phyloP scores from a whole-genome alignment of 1,139 yeast species.

The Scheffersomyces segobiensis region DNA sequence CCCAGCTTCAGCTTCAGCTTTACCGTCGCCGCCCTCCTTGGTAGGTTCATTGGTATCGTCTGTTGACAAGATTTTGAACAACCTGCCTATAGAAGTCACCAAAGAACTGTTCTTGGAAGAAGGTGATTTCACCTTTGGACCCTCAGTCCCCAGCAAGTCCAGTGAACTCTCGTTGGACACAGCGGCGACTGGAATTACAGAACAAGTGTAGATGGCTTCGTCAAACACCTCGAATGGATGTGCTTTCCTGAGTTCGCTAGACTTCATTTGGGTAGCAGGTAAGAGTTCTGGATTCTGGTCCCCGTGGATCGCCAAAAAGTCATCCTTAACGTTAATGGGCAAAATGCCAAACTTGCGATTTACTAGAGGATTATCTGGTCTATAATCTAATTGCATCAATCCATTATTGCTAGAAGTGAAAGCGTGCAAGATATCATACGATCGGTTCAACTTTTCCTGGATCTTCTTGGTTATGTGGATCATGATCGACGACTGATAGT shows the following conservation, averaged over 20 bases:
- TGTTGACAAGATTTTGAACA: conserved; percentile 36
- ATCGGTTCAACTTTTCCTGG: conserved; percentile 27
- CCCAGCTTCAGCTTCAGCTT: background rate
- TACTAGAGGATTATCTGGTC: conserved; percentile 53
- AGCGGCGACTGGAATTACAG: conserved; percentile 23
- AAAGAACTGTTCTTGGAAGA: conserved; percentile 28
- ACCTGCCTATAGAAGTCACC: conserved; percentile 39
- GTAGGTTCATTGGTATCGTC: conserved; percentile 22
- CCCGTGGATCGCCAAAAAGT: conserved; percentile 15
- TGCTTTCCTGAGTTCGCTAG: conserved; percentile 44
- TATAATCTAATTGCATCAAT: conserved; percentile 21
- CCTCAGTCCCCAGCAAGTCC: conserved; percentile 3
- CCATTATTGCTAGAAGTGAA: conserved; percentile 9
- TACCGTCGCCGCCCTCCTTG: background rate
- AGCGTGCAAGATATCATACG: conserved; percentile 23
- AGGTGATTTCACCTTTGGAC: conserved; percentile 8
- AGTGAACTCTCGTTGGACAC: conserved; percentile 2
- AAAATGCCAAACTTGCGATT: conserved; percentile 51
- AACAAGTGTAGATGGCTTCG: conserved; percentile 68
- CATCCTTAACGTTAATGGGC: conserved; percentile 33
- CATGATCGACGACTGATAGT: conserved; percentile 36
- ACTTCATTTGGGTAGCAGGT: conserved; percentile 18
- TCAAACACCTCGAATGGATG: conserved; percentile 77
- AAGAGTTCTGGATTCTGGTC: conserved; percentile 11
- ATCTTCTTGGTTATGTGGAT: conserved; percentile 32